Evolutionary conservation across 2,329 filamentous ascomycete genomes (phyloP), one percentile per base, ranked within the genome.

Genomic region (Phialocephala subalpina): DNA sequence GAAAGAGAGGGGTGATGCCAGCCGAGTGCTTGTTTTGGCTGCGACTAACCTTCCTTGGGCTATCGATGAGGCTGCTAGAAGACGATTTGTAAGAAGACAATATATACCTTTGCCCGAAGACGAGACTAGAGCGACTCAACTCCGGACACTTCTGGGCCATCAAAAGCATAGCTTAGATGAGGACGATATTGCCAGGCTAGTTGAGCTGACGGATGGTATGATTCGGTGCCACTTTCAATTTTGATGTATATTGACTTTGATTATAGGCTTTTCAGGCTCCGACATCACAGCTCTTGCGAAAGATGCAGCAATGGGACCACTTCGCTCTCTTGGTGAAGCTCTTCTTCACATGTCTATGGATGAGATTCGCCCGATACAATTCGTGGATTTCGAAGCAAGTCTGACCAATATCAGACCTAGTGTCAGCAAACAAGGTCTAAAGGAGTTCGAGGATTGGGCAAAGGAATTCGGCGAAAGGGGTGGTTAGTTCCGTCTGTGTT

Each of bases 21-120:
- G 90, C 69, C 86, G 95, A 60, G 96, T 99, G 1, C 84, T 99
- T 16, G 96, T 99, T 0, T 86, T 99, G 40, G 96, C 96, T 0
- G 96, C 96, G 22, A 99, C 96, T 0, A 99, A 99, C 77, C 79
- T 98, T 65, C 96, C 96, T 0, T 99, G 96, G 96, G 94, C 94
- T 38, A 98, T 99, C 72, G 96, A 99, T 73, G 96, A 98, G 78
- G 96, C 96, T 27, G 96, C 96, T 0, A 86, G 96, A 65, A 85
- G 96, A 64, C 85, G 96, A 59, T 99, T 99, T 76, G 95, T 97
- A 16, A 85, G 96, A 69, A 87, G 96, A 66, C 96, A 98, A 78
- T 99, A 99, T 77, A 99, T 99, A 67, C 95, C 96, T 0, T 80
- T 99, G 11, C 96, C 96, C 0, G 96, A 98, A 76, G 86, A 89